phyloP scores from a whole-genome alignment of 2,329 filamentous ascomycete species.

The Fusarium sp. region DNA sequence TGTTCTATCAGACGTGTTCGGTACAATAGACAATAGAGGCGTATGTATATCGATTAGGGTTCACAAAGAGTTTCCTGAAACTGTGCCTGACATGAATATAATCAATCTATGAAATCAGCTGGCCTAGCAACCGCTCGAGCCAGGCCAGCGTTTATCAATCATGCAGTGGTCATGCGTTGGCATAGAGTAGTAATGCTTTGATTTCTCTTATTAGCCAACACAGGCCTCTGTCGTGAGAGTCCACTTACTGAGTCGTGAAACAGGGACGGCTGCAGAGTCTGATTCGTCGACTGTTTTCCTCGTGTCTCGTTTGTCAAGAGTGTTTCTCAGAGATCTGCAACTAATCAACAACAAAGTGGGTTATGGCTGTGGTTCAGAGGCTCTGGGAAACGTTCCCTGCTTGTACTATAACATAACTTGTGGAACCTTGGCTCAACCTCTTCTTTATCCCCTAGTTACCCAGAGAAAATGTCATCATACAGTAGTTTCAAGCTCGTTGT shows the following conservation, averaged over 20 bases:
- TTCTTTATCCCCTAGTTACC: conserved; percentile 6
- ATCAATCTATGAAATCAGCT: conserved; percentile 10
- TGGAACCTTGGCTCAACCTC: conserved; percentile 26
- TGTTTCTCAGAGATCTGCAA: conserved; percentile 7
- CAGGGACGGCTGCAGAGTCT: conserved; percentile 25
- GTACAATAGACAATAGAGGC: conserved; percentile 22
- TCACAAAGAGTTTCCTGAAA: conserved; percentile 12
- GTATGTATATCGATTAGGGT: conserved; percentile 1
- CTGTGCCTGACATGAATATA: background rate
- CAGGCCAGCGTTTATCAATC: conserved; percentile 11
- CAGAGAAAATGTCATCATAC: conserved; percentile 35
- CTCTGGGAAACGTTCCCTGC: conserved; percentile 12
- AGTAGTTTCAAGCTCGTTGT: conserved; percentile 20
- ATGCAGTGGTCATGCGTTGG: conserved; percentile 32
- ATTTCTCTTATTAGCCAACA: conserved; percentile 13
- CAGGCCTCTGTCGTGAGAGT: conserved; percentile 1
- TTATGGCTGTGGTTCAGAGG: conserved; percentile 8
- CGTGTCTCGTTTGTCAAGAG: background rate
- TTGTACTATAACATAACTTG: conserved; percentile 5
- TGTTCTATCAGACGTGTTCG: background rate
- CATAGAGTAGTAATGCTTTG: conserved; percentile 10
- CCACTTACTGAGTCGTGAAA: conserved; percentile 26
- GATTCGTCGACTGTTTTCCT: conserved; percentile 30
- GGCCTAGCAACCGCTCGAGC: conserved; percentile 29
- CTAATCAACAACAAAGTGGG: conserved; percentile 13